Percentiles rank a stretch among this genome's conserved stretches.
These are phyloP conservation scores for Mimosa bimucronata DNA, from an alignment of 306 rosid genomes.

Conservation along the genomic window DNA sequence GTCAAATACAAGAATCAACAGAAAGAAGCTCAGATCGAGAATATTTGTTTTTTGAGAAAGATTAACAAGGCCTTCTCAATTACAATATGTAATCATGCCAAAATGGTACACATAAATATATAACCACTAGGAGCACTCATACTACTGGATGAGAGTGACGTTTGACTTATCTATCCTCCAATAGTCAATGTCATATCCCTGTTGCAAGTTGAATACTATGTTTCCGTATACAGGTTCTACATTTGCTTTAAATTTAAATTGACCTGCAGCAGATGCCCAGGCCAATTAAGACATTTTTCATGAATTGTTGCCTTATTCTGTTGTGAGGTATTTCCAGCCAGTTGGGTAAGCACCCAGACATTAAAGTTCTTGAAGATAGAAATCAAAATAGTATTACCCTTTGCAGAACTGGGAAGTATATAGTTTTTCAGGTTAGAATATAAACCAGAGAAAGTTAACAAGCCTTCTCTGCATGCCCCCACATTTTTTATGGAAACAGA, in stretches of 20 bases:
- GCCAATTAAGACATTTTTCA: neutral
- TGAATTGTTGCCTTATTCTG: neutral
- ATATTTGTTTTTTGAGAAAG: neutral
- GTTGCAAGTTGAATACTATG: neutral
- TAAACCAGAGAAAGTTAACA: neutral
- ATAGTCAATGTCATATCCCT: constrained; percentile 20
- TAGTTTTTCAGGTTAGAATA: neutral
- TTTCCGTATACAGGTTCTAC: neutral
- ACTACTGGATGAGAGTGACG: neutral
- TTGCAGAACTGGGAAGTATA: neutral
- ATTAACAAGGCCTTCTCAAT: neutral
- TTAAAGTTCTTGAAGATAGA: neutral
- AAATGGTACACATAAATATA: neutral
- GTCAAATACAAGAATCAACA: neutral
- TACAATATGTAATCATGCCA: neutral
- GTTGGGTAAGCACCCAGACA: neutral
- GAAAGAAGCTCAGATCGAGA: neutral
- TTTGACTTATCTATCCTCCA: constrained; percentile 21
- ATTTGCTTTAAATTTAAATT: neutral
- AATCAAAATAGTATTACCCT: neutral
- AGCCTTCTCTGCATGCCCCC: neutral
- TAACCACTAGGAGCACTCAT: neutral
- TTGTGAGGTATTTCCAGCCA: neutral
- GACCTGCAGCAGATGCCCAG: neutral
- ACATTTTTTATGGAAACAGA: no score